Conservation (phyloP, 352 stramenopile species). For the Pythium vanterpoolii region DNA sequence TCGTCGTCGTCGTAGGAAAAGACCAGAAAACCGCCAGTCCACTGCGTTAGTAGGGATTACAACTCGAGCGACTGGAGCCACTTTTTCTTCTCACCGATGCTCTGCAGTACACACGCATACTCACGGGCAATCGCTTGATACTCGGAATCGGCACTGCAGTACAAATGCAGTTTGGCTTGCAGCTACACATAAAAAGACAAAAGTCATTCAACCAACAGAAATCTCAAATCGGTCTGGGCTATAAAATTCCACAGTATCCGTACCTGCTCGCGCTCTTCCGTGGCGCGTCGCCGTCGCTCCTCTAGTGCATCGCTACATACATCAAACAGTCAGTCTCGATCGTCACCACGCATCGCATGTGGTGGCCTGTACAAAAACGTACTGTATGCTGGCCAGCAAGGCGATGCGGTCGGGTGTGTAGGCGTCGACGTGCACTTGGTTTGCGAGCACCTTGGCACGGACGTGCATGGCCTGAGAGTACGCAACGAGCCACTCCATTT, state of each 20-base stretch:
- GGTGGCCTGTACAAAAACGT: slow-evolving; percentile 3
- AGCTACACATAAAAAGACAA: slow-evolving; percentile 15
- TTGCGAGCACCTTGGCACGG: slow-evolving; percentile 28
- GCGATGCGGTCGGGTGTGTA: slow-evolving; percentile 24
- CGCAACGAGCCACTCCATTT: slow-evolving; percentile 30
- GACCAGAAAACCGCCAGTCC: too few relatives aligned
- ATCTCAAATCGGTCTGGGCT: not conserved
- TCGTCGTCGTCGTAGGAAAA: slow-evolving; percentile 2
- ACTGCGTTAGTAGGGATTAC: too few relatives aligned
- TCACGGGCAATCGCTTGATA: slow-evolving; percentile 37
- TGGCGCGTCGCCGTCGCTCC: slow-evolving; percentile 20
- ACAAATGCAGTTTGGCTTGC: slow-evolving; percentile 32
- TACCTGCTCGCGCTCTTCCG: slow-evolving; percentile 25
- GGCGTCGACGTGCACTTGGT: slow-evolving; percentile 31
- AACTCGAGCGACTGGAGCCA: slow-evolving; percentile 43
- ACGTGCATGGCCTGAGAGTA: slow-evolving; percentile 27
- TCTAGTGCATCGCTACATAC: slow-evolving; percentile 25
- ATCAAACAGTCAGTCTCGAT: not conserved
- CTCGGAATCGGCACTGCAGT: slow-evolving; percentile 28
- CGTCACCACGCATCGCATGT: too few relatives aligned
- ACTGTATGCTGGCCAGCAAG: slow-evolving; percentile 26
- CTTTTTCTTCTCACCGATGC: slow-evolving; percentile 38
- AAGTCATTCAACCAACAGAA: not conserved
- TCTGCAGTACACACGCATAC: slow-evolving; percentile 29
- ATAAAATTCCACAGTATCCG: not conserved